Percentiles rank a stretch among this genome's conserved stretches.
These are phyloP conservation scores for Lasiosphaeria hispida DNA, from an alignment of 495 filamentous ascomycete species.

Conservation along the genomic window DNA sequence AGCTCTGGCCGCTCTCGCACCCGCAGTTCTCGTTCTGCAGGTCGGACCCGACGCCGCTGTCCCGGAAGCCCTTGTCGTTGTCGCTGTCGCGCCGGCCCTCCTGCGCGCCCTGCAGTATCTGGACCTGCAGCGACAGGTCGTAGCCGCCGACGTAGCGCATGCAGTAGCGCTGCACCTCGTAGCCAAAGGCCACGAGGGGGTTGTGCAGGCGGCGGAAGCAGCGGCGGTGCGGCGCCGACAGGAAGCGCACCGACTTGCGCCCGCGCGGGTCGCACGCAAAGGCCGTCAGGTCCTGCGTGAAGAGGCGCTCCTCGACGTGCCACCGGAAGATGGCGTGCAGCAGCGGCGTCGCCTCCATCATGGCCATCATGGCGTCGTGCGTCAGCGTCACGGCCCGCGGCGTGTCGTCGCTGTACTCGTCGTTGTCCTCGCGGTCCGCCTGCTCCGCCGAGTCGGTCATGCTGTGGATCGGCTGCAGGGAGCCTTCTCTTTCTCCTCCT, in stretches of 20 bases:
- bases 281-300: constrained; percentile 5
- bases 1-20: constrained; percentile 5
- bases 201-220: constrained; percentile 6
- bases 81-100: background rate
- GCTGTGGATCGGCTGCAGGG: background rate
- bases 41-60: constrained; percentile 10
- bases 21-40: constrained; percentile 1
- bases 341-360: constrained; percentile 1
- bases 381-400: constrained; percentile 6
- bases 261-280: constrained; percentile 9
- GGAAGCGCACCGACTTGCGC: background rate
- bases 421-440: constrained; percentile 2
- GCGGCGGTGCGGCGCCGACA: background rate
- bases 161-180: constrained; percentile 19
- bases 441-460: background rate
- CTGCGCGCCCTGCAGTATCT: background rate
- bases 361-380: background rate
- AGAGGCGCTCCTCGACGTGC: constrained; percentile 4
- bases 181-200: constrained; percentile 15
- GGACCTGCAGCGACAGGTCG: constrained; percentile 7
- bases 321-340: background rate
- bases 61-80: background rate
- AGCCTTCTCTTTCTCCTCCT: too few species aligned
- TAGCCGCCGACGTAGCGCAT: constrained; percentile 14
- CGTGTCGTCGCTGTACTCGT: background rate